Percentiles rank a stretch among this genome's conserved stretches.
Evolutionary conservation across 2,329 filamentous ascomycete genomes (phyloP).

Genomic region (Lecanicillium sp.): DNA sequence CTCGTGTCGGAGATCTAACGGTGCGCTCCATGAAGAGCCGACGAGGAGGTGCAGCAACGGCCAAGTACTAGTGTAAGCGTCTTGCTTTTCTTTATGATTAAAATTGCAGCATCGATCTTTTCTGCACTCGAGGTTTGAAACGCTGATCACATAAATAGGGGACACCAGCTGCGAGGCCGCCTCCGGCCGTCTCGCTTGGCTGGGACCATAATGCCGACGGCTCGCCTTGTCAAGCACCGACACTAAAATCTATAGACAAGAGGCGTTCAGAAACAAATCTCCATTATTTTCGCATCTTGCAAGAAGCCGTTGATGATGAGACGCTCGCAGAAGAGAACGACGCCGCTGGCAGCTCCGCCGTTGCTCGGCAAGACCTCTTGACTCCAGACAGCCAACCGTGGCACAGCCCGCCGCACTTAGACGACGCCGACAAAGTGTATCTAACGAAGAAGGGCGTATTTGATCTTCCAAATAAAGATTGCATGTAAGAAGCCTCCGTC

Average conservation of each 20-base stretch:
- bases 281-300: slow-evolving; percentile 1
- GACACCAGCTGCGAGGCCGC: background rate
- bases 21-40: background rate
- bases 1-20: background rate
- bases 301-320: slow-evolving; percentile 2
- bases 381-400: background rate
- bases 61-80: background rate
- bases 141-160: too few relatives aligned
- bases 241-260: background rate
- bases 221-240: background rate
- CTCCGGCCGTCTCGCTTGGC: background rate
- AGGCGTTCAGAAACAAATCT: background rate
- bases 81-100: too few relatives aligned
- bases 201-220: background rate
- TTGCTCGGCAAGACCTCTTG: background rate
- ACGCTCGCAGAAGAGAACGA: background rate
- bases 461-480: background rate
- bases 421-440: slow-evolving; percentile 8
- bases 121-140: too few relatives aligned
- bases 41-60: background rate
- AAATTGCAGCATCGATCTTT: too few relatives aligned
- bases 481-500: background rate
- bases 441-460: slow-evolving; percentile 5
- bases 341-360: background rate
- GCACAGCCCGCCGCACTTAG: background rate